Percentiles rank a stretch among this genome's conserved stretches.
These are phyloP conservation scores for Mucor ambiguus DNA, from an alignment of 371 early-diverging fungal species.

Conservation along the genomic window DNA sequence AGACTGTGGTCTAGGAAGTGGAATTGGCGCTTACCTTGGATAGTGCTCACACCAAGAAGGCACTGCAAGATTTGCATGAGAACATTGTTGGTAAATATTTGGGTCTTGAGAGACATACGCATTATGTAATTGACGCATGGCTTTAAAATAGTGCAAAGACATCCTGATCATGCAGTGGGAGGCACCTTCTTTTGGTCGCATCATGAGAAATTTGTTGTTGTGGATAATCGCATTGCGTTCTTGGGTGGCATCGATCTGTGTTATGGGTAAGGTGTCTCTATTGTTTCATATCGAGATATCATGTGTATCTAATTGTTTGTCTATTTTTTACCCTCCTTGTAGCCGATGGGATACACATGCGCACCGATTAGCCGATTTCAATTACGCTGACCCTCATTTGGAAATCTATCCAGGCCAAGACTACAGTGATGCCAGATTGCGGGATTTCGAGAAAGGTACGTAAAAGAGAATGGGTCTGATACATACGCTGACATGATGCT, in stretches of 20 bases:
- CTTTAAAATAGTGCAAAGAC: conserved; percentile 63
- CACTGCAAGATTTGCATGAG: conserved; percentile 71
- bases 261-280: conserved; percentile 50
- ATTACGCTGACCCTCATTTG: conserved; percentile 24
- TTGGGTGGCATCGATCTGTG: conserved; percentile 84
- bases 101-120: conserved; percentile 11
- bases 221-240: conserved; percentile 78
- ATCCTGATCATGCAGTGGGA: conserved; percentile 71
- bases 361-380: conserved; percentile 57
- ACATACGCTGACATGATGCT: not conserved
- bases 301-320: not conserved
- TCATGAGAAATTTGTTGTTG: conserved; percentile 79
- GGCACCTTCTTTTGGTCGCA: conserved; percentile 79
- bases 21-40: conserved; percentile 76
- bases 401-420: conserved; percentile 74
- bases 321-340: no score
- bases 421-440: conserved; percentile 88
- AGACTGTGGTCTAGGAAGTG: conserved; percentile 61
- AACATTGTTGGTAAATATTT: conserved; percentile 69
- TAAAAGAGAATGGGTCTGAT: not conserved
- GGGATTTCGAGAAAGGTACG: conserved; percentile 81
- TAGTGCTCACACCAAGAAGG: conserved; percentile 79
- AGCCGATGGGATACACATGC: conserved; percentile 81
- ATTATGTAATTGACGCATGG: not conserved
- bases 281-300: not conserved